Conservation (phyloP, 768 basidiomycete species). For the Amanita thiersii region DNA sequence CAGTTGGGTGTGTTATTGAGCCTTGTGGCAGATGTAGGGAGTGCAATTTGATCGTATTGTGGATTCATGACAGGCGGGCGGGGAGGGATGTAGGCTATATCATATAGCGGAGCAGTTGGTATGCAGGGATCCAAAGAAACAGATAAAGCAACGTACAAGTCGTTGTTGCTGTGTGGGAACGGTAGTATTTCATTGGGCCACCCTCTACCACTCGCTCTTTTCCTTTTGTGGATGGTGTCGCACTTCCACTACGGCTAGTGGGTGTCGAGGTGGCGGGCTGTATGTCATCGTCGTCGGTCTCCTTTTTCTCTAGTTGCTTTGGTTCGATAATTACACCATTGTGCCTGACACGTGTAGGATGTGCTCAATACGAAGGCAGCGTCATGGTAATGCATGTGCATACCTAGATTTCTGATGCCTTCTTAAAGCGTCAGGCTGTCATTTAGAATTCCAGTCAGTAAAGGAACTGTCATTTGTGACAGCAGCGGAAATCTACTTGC, state of each 20-base stretch:
- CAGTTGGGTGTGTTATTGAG: constrained; percentile 31
- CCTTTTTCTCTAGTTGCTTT: constrained; percentile 17
- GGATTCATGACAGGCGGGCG: constrained; percentile 33
- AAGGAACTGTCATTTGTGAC: constrained; percentile 5
- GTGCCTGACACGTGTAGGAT: constrained; percentile 32
- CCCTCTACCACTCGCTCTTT: constrained; percentile 24
- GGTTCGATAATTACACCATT: constrained; percentile 62
- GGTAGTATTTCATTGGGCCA: constrained; percentile 54
- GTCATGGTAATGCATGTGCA: constrained; percentile 13
- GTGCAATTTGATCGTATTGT: constrained; percentile 33
- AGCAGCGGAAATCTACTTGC: constrained; percentile 31
- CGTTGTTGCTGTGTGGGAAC: constrained; percentile 47
- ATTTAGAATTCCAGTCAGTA: constrained; percentile 9
- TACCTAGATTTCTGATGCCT: constrained; percentile 77
- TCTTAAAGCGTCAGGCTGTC: constrained; percentile 71
- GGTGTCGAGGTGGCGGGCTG: constrained; percentile 31
- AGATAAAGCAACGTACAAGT: constrained; percentile 24
- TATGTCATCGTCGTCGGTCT: constrained; percentile 22
- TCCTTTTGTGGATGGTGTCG: constrained; percentile 36
- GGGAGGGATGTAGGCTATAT: constrained; percentile 33
- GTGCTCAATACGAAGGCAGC: constrained; percentile 4
- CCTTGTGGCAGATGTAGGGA: constrained; percentile 49
- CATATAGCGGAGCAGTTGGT: background rate
- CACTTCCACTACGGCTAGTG: constrained; percentile 36
- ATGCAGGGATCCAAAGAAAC: constrained; percentile 7